Percentiles rank a stretch among this genome's conserved stretches.
phyloP scores from a whole-genome alignment of 441 rosid genomes.

The Daphne laureola region DNA sequence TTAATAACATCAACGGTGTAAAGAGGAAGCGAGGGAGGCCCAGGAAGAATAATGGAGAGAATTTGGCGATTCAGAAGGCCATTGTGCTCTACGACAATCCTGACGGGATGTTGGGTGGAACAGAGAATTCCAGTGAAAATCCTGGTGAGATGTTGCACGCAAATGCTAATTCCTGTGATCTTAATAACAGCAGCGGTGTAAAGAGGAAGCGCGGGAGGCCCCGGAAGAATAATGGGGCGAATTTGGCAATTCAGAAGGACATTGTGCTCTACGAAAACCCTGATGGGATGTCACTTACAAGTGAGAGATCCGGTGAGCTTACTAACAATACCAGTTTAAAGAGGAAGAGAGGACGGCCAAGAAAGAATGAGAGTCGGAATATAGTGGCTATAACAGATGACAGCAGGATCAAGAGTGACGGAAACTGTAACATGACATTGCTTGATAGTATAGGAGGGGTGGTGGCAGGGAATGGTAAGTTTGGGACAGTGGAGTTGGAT shows the following conservation, averaged over 20 bases:
- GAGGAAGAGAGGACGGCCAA: constrained; percentile 65
- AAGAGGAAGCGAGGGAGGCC: constrained; percentile 53
- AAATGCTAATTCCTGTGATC: constrained; percentile 13
- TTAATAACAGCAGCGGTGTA: constrained; percentile 2
- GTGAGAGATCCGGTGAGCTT: constrained; percentile 12
- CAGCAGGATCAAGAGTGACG: constrained; percentile 10
- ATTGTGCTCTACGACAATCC: constrained; percentile 4
- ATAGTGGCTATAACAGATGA: constrained; percentile 6
- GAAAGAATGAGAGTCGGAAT: constrained; percentile 22
- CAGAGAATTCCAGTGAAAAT: neutral
- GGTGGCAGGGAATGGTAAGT: constrained; percentile 20
- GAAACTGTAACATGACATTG: constrained; percentile 1
- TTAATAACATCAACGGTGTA: too few relatives aligned
- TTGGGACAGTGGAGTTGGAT: constrained; percentile 20
- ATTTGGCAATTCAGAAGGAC: too few relatives aligned
- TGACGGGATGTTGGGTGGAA: constrained; percentile 2
- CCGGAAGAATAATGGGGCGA: constrained; percentile 18
- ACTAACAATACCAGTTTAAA: constrained; percentile 14
- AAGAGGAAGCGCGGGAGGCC: constrained; percentile 72
- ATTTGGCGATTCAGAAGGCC: constrained; percentile 8
- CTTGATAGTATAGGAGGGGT: constrained; percentile 16
- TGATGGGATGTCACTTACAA: constrained; percentile 7
- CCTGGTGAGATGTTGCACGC: neutral
- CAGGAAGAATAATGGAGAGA: constrained; percentile 22
- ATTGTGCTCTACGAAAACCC: constrained; percentile 3